phyloP scores from a whole-genome alignment of 768 basidiomycete species.

The Phaeotremella skinneri region DNA sequence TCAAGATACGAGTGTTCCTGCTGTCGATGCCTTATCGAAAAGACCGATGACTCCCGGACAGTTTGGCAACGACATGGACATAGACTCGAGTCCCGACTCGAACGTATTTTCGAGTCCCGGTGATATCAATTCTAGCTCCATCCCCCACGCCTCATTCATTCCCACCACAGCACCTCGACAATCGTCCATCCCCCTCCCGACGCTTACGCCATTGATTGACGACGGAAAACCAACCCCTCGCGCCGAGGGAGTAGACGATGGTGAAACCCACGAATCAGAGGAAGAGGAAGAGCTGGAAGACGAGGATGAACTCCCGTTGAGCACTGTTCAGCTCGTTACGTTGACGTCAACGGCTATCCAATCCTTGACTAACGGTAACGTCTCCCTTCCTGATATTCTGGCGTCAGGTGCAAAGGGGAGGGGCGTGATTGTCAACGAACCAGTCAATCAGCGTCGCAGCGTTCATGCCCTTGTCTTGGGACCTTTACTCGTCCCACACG shows the following conservation, averaged over 20 bases:
- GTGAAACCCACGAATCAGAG: background rate
- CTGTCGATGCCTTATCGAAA: too few species aligned
- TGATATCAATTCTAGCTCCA: background rate
- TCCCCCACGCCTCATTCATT: background rate
- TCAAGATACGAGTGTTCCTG: too few species aligned
- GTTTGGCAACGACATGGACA: background rate
- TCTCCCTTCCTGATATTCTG: background rate
- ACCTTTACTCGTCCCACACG: background rate
- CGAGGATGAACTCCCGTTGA: too few species aligned
- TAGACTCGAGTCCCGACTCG: background rate
- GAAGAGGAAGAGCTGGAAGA: too few species aligned
- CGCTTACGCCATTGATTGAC: background rate
- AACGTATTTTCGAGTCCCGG: background rate
- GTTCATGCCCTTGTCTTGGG: constrained; percentile 6
- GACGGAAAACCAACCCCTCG: background rate
- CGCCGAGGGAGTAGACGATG: background rate
- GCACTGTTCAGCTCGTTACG: too few species aligned
- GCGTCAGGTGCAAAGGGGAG: background rate
- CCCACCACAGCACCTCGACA: background rate
- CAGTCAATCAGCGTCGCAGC: background rate
- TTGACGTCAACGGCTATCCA: background rate
- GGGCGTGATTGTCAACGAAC: background rate
- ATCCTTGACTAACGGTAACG: background rate
- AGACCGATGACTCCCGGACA: too few species aligned
- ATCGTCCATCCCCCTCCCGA: background rate